Percentiles rank a stretch among this genome's conserved stretches.
These are phyloP conservation scores for Dryas integrifolia DNA, from an alignment of 331 rosid genomes.

Conservation along the genomic window DNA sequence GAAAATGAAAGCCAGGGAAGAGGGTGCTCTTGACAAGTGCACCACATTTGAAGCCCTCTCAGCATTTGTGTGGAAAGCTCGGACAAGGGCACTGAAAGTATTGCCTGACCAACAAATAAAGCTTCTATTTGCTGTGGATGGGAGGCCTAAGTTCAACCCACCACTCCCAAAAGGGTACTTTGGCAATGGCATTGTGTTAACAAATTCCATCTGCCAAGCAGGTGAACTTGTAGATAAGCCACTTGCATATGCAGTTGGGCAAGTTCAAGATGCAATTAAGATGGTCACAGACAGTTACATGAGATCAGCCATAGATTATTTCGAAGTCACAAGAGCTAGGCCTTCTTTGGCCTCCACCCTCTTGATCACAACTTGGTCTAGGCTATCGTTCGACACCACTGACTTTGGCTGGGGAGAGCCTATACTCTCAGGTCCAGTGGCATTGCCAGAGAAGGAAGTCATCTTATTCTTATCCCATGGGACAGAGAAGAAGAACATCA, in stretches of 20 bases:
- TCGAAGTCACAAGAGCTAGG: slow-evolving; percentile 61
- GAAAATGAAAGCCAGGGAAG: slow-evolving; percentile 57
- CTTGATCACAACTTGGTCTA: slow-evolving; percentile 79
- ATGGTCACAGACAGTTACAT: slow-evolving; percentile 61
- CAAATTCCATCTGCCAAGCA: slow-evolving; percentile 57
- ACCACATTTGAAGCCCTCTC: slow-evolving; percentile 76
- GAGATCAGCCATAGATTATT: slow-evolving; percentile 77
- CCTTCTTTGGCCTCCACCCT: slow-evolving; percentile 73
- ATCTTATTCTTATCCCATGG: slow-evolving; percentile 63
- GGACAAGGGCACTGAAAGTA: slow-evolving; percentile 55
- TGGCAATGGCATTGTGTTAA: slow-evolving; percentile 70
- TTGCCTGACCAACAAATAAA: slow-evolving; percentile 58
- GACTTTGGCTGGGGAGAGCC: slow-evolving; percentile 91
- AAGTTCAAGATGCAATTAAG: slow-evolving; percentile 61
- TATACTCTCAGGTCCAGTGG: slow-evolving; percentile 66
- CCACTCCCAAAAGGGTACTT: slow-evolving; percentile 68
- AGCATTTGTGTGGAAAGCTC: slow-evolving; percentile 67
- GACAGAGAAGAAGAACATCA: slow-evolving; percentile 58
- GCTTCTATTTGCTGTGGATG: slow-evolving; percentile 80
- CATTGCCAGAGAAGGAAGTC: slow-evolving; percentile 80
- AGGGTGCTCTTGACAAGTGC: slow-evolving; percentile 50
- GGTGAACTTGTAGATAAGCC: slow-evolving; percentile 57
- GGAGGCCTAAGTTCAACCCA: slow-evolving; percentile 57
- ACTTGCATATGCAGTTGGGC: slow-evolving; percentile 50
- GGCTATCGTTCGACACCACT: slow-evolving; percentile 54